These are phyloP conservation scores for Backusella liffmaniae DNA, from an alignment of 192 early-diverging fungal genomes.

Conservation along the genomic window DNA sequence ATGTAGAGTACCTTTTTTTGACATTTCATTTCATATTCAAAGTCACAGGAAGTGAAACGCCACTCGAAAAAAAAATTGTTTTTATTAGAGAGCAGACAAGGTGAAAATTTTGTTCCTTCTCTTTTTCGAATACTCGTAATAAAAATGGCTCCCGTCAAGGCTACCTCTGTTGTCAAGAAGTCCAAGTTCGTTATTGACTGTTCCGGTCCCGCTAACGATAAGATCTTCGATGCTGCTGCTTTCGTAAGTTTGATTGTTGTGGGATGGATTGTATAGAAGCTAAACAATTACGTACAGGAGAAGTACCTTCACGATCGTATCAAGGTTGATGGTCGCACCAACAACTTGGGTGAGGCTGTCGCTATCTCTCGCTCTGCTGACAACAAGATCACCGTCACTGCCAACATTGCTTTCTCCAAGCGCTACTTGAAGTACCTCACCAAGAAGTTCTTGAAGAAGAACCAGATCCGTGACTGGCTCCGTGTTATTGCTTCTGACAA, in stretches of 20 bases:
- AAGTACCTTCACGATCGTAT: slow-evolving; percentile 98
- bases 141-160: slow-evolving; percentile 33
- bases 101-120: slow-evolving; percentile 16
- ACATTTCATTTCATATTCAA: not conserved
- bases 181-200: slow-evolving; percentile 92
- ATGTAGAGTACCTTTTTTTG: not conserved
- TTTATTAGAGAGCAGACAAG: not conserved
- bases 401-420: slow-evolving; percentile 86
- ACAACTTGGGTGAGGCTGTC: slow-evolving; percentile 88
- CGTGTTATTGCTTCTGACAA: slow-evolving; percentile 91
- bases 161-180: slow-evolving; percentile 53
- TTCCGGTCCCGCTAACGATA: slow-evolving; percentile 89
- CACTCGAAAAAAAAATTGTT: slow-evolving; percentile 15
- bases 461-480: slow-evolving; percentile 97
- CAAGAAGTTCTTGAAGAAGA: slow-evolving; percentile 99
- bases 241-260: slow-evolving; percentile 59
- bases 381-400: slow-evolving; percentile 75
- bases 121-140: slow-evolving; percentile 17
- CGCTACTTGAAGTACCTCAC: slow-evolving; percentile 99
- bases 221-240: slow-evolving; percentile 94
- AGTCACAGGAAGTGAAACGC: slow-evolving; percentile 1
- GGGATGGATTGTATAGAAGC: not conserved
- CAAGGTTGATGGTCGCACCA: slow-evolving; percentile 96
- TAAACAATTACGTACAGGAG: slow-evolving; percentile 54
- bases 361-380: slow-evolving; percentile 76